Base-by-base conservation (phyloP, 495 filamentous ascomycete species). In the Elasticomyces elasticus region DNA sequence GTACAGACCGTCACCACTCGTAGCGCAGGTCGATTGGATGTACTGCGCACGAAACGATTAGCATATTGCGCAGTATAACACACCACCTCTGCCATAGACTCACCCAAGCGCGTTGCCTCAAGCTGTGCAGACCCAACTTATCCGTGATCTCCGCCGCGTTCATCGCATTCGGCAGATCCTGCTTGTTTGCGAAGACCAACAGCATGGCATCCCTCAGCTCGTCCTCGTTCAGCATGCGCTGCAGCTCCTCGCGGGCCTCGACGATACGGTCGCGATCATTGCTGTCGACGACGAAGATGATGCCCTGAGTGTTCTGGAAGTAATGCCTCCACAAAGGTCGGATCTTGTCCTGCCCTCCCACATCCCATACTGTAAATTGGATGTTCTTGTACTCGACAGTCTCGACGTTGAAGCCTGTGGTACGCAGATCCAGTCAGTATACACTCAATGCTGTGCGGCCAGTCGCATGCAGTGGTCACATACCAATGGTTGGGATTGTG, bases 381-480 rank as follows among this genome's bases (percentile, higher is more conserved):
- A 99, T 96, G 81, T 99, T 97, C 83, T 95, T 95, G 79, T 97
- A 99, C 71, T 96, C 94, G 73, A 99, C 94, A 41, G 92, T 97
- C 81, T 99, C 92, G 71, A 99, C 92, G 79, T 99, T 99, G 81
- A 99, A 99, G 62, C 92, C 92, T 95, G 63, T 45, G 52, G 59
- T 25, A 24, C 25, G 19, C 17, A 1, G 5, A 26, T 11, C 19
- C 6, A 15, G 40, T 24, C 23, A 19, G n/a, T 17, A 2, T 7
- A 13, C 7, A 13, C 24, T 10, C n/a, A 48, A 25, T 5, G 20
- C 5, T 23, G 20, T 28, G 28, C 23, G 24, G 9, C 27, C 6
- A 30, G 37, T 24, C 12, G 13, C 7, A n/a, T 7, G 35, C 12
- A 17, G 20, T 27, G 17, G 52, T 24, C 28, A 79, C 91, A 76